A percentile compares a stretch with the other conserved stretches of the same genome.
These are phyloP conservation scores for Glutinoglossum americanum DNA, from an alignment of 495 filamentous ascomycete genomes.

Conservation along the genomic window DNA sequence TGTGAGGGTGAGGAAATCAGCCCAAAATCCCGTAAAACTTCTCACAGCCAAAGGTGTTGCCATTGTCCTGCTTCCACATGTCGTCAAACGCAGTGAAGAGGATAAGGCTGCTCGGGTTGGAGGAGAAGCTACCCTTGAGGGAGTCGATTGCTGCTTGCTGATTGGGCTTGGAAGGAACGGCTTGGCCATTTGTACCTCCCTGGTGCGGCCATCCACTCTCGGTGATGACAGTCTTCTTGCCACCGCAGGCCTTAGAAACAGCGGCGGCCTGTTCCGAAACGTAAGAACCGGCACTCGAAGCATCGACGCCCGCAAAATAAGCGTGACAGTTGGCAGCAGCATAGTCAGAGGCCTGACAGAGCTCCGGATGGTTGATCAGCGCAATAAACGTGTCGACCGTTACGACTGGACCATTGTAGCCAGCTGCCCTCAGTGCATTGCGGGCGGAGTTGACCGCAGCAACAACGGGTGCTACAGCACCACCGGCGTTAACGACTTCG, in stretches of 20 bases:
- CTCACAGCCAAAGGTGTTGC: constrained; percentile 43
- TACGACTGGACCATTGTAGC: constrained; percentile 54
- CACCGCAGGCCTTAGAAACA: constrained; percentile 30
- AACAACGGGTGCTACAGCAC: constrained; percentile 28
- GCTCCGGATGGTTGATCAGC: constrained; percentile 36
- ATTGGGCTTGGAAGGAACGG: constrained; percentile 38
- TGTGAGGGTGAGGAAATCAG: background rate
- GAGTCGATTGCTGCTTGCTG: constrained; percentile 41
- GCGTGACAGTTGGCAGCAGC: constrained; percentile 66
- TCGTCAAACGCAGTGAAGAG: constrained; percentile 62
- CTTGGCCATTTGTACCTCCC: constrained; percentile 38
- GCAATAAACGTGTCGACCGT: constrained; percentile 60
- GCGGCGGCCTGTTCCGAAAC: constrained; percentile 27
- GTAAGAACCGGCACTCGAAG: constrained; percentile 41
- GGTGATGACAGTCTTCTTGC: constrained; percentile 38
- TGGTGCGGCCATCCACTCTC: constrained; percentile 71
- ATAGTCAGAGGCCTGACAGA: constrained; percentile 57
- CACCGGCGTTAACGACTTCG: constrained; percentile 48
- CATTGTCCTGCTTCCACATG: constrained; percentile 51
- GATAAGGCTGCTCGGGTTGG: constrained; percentile 27
- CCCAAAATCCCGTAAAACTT: constrained; percentile 46
- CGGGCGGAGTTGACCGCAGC: constrained; percentile 34
- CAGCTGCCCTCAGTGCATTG: constrained; percentile 29
- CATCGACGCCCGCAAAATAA: constrained; percentile 48
- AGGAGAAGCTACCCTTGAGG: constrained; percentile 30